Evolutionary conservation across 2,329 filamentous ascomycete species (phyloP).

Genomic region (Elsinoe perseae): DNA sequence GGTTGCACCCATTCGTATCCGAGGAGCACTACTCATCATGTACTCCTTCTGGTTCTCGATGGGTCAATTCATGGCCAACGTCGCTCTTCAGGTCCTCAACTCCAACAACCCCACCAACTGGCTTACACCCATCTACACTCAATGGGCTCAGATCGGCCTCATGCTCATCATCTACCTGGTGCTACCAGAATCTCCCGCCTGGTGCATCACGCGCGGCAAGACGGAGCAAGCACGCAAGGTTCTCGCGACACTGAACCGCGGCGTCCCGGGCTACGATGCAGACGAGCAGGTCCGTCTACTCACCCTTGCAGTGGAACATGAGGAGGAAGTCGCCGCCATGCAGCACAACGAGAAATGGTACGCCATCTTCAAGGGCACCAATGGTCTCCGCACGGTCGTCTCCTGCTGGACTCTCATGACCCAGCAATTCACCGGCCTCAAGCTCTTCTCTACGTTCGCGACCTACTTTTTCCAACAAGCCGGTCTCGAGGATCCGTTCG

Average conservation of each 20-base stretch:
- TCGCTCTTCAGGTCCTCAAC: background rate
- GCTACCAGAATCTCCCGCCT: constrained; percentile 4
- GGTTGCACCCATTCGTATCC: background rate
- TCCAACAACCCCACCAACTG: background rate
- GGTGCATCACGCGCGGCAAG: constrained; percentile 1
- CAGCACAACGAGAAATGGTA: constrained; percentile 7
- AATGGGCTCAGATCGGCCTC: constrained; percentile 1
- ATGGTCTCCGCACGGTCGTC: background rate
- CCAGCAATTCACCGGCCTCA: constrained; percentile 9
- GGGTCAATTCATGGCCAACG: background rate
- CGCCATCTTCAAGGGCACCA: constrained; percentile 7
- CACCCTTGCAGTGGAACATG: background rate
- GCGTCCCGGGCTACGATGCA: background rate
- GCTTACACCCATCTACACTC: constrained; percentile 3
- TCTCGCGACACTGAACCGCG: background rate
- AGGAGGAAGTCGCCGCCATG: background rate
- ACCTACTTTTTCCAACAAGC: constrained; percentile 11
- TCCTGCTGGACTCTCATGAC: constrained; percentile 9
- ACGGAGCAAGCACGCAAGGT: background rate
- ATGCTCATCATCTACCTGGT: constrained; percentile 9
- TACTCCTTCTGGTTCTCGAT: constrained; percentile 4
- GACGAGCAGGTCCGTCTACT: constrained; percentile 7
- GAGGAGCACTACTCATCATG: constrained; percentile 1
- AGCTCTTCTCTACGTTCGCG: constrained; percentile 8
- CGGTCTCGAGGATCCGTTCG: constrained; percentile 2